Evolutionary conservation across 2,329 filamentous ascomycete genomes (phyloP).

Genomic region (Paracoccidioides lutzii): DNA sequence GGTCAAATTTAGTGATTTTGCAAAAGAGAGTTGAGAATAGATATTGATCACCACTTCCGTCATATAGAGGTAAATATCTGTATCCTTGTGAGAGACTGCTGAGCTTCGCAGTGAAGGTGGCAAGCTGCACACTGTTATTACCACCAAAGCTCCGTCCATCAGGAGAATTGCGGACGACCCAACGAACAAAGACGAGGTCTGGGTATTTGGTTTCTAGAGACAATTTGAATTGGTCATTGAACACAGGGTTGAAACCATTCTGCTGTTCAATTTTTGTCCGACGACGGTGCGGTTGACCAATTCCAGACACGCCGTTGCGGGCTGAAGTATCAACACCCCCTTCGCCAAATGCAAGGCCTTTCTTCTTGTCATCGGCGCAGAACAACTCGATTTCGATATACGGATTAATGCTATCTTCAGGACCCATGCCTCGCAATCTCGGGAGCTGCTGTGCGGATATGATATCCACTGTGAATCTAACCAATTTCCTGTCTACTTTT

Average conservation of each 20-base stretch:
- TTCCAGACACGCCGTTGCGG: constrained; percentile 51
- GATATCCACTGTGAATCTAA: constrained; percentile 75
- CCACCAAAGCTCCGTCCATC: constrained; percentile 60
- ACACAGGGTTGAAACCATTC: constrained; percentile 89
- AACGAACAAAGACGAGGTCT: constrained; percentile 83
- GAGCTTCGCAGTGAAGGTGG: constrained; percentile 86
- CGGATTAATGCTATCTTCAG: constrained; percentile 68
- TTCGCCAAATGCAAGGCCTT: constrained; percentile 54
- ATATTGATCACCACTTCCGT: constrained; percentile 81
- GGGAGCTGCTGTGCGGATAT: constrained; percentile 93
- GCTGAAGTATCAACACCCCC: constrained; percentile 53
- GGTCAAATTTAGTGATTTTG: constrained; percentile 56
- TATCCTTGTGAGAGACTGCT: constrained; percentile 82
- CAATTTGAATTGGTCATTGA: constrained; percentile 67
- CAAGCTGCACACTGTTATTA: constrained; percentile 51
- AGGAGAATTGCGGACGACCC: constrained; percentile 76
- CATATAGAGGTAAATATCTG: constrained; percentile 78
- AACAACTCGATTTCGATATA: constrained; percentile 94
- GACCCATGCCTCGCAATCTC: constrained; percentile 59
- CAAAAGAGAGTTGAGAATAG: constrained; percentile 92
- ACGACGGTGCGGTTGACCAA: constrained; percentile 60
- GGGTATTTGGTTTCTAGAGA: constrained; percentile 87
- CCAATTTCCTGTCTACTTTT: constrained; percentile 66
- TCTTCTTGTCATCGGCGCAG: constrained; percentile 81
- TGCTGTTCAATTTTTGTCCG: constrained; percentile 69